Evolutionary conservation across 1,139 yeast species (phyloP).

Genomic region (Nadsonia starkeyi-henricii): DNA sequence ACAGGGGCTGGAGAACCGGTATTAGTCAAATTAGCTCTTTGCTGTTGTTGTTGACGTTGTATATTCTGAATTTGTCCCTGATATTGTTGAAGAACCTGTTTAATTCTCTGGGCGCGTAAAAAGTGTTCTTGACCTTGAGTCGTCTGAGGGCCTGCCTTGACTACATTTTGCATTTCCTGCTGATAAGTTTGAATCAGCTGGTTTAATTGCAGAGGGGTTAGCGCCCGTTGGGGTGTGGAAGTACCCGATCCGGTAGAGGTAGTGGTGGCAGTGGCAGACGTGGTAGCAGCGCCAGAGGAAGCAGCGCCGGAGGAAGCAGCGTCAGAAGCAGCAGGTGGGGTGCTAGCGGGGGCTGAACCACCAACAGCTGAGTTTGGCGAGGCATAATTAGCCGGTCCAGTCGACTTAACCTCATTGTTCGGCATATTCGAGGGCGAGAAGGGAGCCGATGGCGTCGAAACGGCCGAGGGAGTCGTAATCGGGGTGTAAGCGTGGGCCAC

Average conservation of each 20-base stretch:
- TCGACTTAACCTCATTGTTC: no score
- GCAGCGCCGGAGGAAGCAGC: neutral
- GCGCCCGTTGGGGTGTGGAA: neutral
- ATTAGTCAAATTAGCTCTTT: slow-evolving; percentile 11
- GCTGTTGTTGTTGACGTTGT: slow-evolving; percentile 10
- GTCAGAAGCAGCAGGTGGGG: no score
- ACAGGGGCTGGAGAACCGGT: slow-evolving; percentile 12
- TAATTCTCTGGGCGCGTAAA: slow-evolving; percentile 54
- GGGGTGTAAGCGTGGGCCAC: no score
- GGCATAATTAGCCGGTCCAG: no score
- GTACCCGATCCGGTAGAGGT: no score
- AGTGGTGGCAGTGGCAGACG: neutral
- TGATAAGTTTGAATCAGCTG: slow-evolving; percentile 35
- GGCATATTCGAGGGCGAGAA: no score
- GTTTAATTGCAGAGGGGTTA: neutral
- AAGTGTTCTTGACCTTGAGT: slow-evolving; percentile 59
- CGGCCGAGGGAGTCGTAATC: no score
- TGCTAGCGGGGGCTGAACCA: no score
- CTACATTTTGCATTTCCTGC: slow-evolving; percentile 50
- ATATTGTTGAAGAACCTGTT: slow-evolving; percentile 29
- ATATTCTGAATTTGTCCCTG: slow-evolving; percentile 19
- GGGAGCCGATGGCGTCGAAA: no score
- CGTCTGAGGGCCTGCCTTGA: slow-evolving; percentile 39
- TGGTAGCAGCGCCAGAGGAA: neutral
- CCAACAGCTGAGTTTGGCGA: no score